Conservation (phyloP, 345 rosid genomes). For the Linum lewisii region DNA sequence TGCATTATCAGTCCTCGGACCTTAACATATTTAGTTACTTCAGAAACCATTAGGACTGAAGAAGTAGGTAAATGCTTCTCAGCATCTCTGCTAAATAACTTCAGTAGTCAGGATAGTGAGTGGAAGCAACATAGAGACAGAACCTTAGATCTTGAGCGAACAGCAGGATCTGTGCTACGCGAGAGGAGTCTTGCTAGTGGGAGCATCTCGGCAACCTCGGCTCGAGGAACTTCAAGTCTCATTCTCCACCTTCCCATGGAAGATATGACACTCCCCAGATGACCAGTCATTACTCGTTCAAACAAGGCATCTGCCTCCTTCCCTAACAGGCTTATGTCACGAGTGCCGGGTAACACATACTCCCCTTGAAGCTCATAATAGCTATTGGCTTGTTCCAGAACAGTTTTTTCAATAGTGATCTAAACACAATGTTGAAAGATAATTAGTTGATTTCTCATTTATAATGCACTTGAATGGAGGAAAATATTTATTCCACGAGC, state of each 20-base stretch:
- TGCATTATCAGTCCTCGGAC: background rate
- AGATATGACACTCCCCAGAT: constrained; percentile 89
- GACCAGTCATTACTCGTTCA: constrained; percentile 89
- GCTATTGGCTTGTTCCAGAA: constrained; percentile 81
- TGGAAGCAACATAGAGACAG: constrained; percentile 15
- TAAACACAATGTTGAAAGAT: constrained; percentile 17
- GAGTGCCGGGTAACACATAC: constrained; percentile 91
- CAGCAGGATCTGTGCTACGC: constrained; percentile 95
- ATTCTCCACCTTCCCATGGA: constrained; percentile 99
- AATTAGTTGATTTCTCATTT: constrained; percentile 8
- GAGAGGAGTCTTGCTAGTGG: constrained; percentile 97
- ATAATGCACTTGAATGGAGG: background rate
- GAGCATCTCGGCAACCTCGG: constrained; percentile 99
- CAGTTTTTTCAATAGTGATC: constrained; percentile 91
- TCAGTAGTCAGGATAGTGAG: constrained; percentile 2
- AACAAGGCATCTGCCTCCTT: constrained; percentile 71
- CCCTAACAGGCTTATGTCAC: constrained; percentile 67
- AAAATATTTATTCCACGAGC: background rate
- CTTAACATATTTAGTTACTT: background rate
- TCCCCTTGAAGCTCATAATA: constrained; percentile 99
- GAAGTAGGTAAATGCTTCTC: background rate
- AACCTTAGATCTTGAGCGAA: constrained; percentile 95
- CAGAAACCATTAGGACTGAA: constrained; percentile 4
- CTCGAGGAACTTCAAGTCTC: constrained; percentile 98
- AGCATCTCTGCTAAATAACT: background rate